These are phyloP conservation scores for Didymella segeticola DNA, from an alignment of 2,329 filamentous ascomycete species.

Conservation along the genomic window DNA sequence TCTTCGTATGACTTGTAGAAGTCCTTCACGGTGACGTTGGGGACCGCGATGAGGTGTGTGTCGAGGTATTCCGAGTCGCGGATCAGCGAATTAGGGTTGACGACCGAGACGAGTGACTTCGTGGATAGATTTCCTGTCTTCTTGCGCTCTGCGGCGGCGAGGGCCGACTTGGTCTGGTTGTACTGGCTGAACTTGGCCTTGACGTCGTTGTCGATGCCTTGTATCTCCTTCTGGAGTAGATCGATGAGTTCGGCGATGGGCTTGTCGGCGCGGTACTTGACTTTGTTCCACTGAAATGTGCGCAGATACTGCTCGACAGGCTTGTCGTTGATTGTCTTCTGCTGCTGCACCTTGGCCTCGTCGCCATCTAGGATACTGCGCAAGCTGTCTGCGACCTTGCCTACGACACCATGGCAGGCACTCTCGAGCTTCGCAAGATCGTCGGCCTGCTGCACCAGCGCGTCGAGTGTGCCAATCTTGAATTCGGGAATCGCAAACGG, in stretches of 20 bases:
- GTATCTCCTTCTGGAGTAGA: conserved; percentile 89
- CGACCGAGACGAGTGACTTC: conserved; percentile 88
- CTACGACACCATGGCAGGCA: conserved; percentile 80
- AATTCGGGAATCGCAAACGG: conserved; percentile 89
- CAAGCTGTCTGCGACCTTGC: conserved; percentile 87
- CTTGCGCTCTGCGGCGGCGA: conserved; percentile 81
- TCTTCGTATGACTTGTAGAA: conserved; percentile 91
- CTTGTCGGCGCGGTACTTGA: conserved; percentile 94
- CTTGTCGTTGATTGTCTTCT: conserved; percentile 95
- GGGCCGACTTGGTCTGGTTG: conserved; percentile 85
- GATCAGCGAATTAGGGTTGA: conserved; percentile 75
- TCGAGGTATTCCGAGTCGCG: conserved; percentile 96
- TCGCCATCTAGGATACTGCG: conserved; percentile 82
- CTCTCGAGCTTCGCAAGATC: conserved; percentile 88
- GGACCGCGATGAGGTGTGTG: conserved; percentile 91
- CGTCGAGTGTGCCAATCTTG: conserved; percentile 97
- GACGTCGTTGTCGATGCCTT: conserved; percentile 93
- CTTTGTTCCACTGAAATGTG: conserved; percentile 94
- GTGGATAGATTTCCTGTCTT: conserved; percentile 94
- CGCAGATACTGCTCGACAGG: conserved; percentile 94
- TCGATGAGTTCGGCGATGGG: conserved; percentile 86
- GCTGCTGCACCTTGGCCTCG: conserved; percentile 79
- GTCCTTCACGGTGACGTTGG: conserved; percentile 79
- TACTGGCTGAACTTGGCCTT: conserved; percentile 95
- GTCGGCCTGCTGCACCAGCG: conserved; percentile 93